These are phyloP conservation scores for Acer yangbiense DNA, from an alignment of 345 rosid genomes.

Conservation along the genomic window DNA sequence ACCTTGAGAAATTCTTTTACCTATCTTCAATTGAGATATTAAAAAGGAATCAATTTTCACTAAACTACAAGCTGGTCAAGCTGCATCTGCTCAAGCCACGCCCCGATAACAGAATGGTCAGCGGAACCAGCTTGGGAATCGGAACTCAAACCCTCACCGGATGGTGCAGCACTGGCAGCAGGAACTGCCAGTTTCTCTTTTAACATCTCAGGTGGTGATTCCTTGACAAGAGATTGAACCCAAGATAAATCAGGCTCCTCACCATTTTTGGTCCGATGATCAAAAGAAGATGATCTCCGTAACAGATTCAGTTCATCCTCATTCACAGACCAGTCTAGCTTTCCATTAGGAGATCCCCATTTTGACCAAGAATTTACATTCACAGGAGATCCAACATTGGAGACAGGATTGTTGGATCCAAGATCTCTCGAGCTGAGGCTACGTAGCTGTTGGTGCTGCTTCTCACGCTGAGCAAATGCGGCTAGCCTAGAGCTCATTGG, in stretches of 20 bases:
- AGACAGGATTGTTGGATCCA: constrained; percentile 32
- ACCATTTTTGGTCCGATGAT: constrained; percentile 26
- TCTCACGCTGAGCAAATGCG: constrained; percentile 44
- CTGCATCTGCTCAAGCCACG: constrained; percentile 53
- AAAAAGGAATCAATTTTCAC: constrained; percentile 12
- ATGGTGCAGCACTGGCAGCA: constrained; percentile 17
- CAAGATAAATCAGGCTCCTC: constrained; percentile 59
- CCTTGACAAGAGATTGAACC: constrained; percentile 60
- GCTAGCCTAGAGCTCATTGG: constrained; percentile 44
- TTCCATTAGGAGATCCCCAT: constrained; percentile 53
- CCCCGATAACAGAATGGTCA: constrained; percentile 33
- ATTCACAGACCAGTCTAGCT: constrained; percentile 41
- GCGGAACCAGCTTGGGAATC: constrained; percentile 32
- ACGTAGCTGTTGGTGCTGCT: constrained; percentile 42
- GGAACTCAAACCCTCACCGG: constrained; percentile 31
- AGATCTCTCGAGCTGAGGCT: constrained; percentile 48
- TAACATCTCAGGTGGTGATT: constrained; percentile 48
- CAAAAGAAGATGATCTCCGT: constrained; percentile 41
- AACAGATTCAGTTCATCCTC: constrained; percentile 35
- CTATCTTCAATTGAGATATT: constrained; percentile 9
- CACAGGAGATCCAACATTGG: constrained; percentile 37
- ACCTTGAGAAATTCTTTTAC: constrained; percentile 9
- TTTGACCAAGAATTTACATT: constrained; percentile 38
- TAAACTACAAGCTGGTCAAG: constrained; percentile 47
- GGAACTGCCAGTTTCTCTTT: constrained; percentile 32